phyloP scores from a whole-genome alignment of 1,284 basidiomycete species.

The Heterobasidion annosum region DNA sequence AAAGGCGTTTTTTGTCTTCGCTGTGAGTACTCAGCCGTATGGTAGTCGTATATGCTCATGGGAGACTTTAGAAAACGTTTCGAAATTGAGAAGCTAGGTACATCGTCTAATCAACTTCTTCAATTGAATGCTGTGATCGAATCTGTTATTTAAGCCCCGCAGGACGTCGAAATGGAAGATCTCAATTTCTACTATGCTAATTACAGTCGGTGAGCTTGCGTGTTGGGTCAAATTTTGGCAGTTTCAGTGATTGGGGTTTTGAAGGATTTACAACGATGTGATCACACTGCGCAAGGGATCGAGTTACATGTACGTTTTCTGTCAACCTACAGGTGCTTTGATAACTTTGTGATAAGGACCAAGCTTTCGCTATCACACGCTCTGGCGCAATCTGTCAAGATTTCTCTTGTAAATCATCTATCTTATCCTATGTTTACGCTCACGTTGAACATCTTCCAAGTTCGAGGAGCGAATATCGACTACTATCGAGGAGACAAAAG shows the following conservation, averaged over 20 bases:
- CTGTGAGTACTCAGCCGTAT: slow-evolving; percentile 46
- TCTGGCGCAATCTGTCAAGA: slow-evolving; percentile 93
- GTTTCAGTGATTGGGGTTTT: not conserved
- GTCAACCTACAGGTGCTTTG: slow-evolving; percentile 10
- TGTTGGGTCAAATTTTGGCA: not conserved
- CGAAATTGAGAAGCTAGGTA: slow-evolving; percentile 83
- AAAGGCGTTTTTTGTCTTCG: slow-evolving; percentile 81
- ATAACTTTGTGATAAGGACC: slow-evolving; percentile 57
- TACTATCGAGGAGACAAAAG: slow-evolving; percentile 95
- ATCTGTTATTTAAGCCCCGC: slow-evolving; percentile 40
- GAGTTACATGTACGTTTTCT: slow-evolving; percentile 75
- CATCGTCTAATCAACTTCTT: slow-evolving; percentile 10
- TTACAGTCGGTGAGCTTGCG: slow-evolving; percentile 72
- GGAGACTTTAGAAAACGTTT: slow-evolving; percentile 67
- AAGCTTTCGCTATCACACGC: slow-evolving; percentile 94
- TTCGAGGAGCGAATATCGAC: slow-evolving; percentile 90
- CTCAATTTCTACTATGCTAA: slow-evolving; percentile 96
- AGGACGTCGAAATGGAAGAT: slow-evolving; percentile 92
- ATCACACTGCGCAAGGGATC: slow-evolving; percentile 93
- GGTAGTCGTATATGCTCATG: not conserved
- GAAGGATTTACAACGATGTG: slow-evolving; percentile 95
- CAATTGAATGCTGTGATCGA: not conserved
- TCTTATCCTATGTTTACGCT: not conserved
- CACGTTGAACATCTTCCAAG: slow-evolving; percentile 20
- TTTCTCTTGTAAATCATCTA: slow-evolving; percentile 59